phyloP scores from a whole-genome alignment of 192 early-diverging fungal species.

The Powellomyces hirtus region DNA sequence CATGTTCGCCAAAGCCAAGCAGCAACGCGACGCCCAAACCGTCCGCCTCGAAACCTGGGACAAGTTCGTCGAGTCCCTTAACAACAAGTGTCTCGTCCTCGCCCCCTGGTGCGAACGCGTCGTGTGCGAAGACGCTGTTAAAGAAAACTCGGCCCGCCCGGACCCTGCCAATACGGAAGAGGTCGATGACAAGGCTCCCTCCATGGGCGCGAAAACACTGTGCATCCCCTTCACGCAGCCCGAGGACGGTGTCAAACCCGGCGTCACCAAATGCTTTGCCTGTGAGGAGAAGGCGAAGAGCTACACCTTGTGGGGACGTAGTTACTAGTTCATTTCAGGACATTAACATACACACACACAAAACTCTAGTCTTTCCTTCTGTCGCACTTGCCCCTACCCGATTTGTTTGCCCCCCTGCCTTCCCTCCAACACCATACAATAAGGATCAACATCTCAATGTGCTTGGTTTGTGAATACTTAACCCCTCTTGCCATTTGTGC shows the following conservation, averaged over 20 bases:
- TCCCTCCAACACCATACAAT: too few relatives aligned
- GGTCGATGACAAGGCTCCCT: conserved; percentile 94
- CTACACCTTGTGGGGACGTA: conserved; percentile 58
- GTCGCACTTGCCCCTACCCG: too few relatives aligned
- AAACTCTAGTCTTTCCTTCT: too few relatives aligned
- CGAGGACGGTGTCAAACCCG: conserved; percentile 73
- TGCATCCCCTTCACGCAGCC: conserved; percentile 97
- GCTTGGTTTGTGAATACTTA: too few relatives aligned
- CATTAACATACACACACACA: too few relatives aligned
- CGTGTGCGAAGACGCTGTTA: conserved; percentile 94
- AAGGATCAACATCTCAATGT: too few relatives aligned
- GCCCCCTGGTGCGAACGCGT: conserved; percentile 95
- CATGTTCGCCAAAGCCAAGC: conserved; percentile 86
- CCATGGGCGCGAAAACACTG: conserved; percentile 99
- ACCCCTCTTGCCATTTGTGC: too few relatives aligned
- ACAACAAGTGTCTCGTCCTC: conserved; percentile 81
- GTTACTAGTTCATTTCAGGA: too few relatives aligned
- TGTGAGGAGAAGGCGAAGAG: conserved; percentile 50
- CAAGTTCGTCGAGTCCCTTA: conserved; percentile 87
- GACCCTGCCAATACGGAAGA: conserved; percentile 66
- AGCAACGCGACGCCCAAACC: conserved; percentile 68
- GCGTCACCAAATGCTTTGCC: conserved; percentile 84
- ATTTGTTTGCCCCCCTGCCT: too few relatives aligned
- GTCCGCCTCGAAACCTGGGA: conserved; percentile 85
- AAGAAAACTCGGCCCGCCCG: conserved; percentile 77